Conservation (phyloP, 192 early-diverging fungal species). For the Coemansia javaensis region DNA sequence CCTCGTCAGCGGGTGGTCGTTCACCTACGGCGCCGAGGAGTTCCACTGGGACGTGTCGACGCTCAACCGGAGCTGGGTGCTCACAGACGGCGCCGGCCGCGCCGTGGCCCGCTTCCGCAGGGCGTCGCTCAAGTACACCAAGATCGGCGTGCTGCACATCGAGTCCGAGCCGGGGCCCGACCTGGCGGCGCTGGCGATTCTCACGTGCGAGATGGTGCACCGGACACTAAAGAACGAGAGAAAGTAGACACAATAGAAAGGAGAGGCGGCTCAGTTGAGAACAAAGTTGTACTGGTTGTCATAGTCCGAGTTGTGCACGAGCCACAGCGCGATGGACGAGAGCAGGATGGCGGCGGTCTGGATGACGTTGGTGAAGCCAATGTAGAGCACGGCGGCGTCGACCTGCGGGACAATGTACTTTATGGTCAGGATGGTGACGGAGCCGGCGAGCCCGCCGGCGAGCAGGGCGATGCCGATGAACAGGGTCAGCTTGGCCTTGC, state of each 20-base stretch:
- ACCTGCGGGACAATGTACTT: conserved; percentile 52
- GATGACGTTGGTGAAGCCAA: conserved; percentile 49
- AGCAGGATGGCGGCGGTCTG: conserved; percentile 37
- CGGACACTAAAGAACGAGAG: neutral
- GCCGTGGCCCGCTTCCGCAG: neutral
- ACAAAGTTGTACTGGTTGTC: conserved; percentile 53
- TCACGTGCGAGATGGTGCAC: conserved; percentile 2
- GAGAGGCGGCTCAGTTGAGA: conserved; percentile 23
- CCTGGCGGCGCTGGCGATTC: neutral
- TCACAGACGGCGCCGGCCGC: neutral
- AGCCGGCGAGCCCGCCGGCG: conserved; percentile 52
- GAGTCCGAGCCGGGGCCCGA: neutral
- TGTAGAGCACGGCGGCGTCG: conserved; percentile 32
- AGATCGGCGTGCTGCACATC: neutral
- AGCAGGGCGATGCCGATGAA: conserved; percentile 54
- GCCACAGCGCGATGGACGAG: conserved; percentile 42
- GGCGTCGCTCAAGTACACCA: neutral
- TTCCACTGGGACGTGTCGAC: neutral
- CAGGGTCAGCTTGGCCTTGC: conserved; percentile 50
- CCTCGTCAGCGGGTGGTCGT: neutral
- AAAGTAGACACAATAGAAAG: conserved; percentile 1
- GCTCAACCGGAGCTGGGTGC: neutral
- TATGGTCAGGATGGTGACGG: conserved; percentile 47
- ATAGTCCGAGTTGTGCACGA: conserved; percentile 51
- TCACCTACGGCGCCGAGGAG: neutral